Evolutionary conservation across 2,329 filamentous ascomycete genomes (phyloP), one percentile per base, ranked within the genome.

Genomic region (Davidsoniella eucalypti): DNA sequence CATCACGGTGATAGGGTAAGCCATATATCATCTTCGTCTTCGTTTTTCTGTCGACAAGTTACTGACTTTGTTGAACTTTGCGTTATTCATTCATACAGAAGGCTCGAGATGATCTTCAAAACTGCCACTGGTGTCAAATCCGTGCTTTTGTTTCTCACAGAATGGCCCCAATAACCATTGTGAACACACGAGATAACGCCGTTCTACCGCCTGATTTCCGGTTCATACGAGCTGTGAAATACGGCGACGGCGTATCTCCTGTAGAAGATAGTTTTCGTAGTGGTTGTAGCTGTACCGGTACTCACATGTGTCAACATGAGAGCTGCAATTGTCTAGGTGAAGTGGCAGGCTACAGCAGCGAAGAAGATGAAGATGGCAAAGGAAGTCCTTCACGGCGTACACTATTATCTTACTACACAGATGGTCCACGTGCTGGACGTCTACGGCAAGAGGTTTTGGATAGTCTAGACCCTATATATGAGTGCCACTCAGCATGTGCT

Each of bases 401-500:
- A 33, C 29, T 33, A 9, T 33, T 33, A 10, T 9, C 29, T 12
- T 33, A 33, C 60, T 73, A 78, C 58, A 66, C 68, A 4, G 67
- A 67, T 21, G 77, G 77, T 0, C 56, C 58, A 9, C 72, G 70
- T 51, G 67, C 68, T 1, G 76, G 73, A 0, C 65, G 72, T 16
- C 61, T 83, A 42, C 66, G 75, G 16, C 66, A 67, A 23, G 67
- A 67, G 41, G 66, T 75, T 41, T 66, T 80, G 10, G 57, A 69
- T 21, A 76, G 73, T 23, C 69, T 73, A 38, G 62, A 72, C 33
- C 76, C 82, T 0, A 82, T 93, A 52, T 90, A 88, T 63, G 86
- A 93, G 59, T 93, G 86, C 60, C 86, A 92, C 57, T 66, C 72
- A 2, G 74, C 71, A 7, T 93, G 86, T 63, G 67, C 64, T 2